Base-by-base conservation (phyloP, 768 basidiomycete genomes). In the Mycena vulgaris region DNA sequence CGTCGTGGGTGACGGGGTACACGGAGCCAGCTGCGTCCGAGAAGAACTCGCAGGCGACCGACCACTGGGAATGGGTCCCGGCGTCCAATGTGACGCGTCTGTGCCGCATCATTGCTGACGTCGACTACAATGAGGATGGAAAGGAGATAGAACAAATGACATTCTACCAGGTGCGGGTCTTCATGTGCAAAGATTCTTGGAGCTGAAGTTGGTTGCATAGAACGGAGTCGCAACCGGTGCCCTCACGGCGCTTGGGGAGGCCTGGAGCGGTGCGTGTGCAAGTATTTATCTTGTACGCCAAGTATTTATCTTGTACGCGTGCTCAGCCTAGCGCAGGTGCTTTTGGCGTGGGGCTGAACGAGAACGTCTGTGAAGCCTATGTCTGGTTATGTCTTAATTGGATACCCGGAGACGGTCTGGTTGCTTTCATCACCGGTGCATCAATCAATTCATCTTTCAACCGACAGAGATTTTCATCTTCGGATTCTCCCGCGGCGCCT, bases 401-500 rank as follows among this genome's bases (percentile, higher is more conserved):
- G 51, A 31, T 52, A 30, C 51, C 51, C 51, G 51, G 51, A 30
- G 51, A 52, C 28, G 48, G 48, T 51, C 48, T 51, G 48, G 48
- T 51, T 23, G 48, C 25, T 28, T 51, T 51, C 25, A 51, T 51
- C 23, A 51, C 27, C 27, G 48, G 48, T 51, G 25, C 48, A 25
- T 51, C 23, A 51, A 8, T 28, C 25, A 25, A 28, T n/a, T 51
- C 48, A 51, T 51, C n/a, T 51, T 51, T 51, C 16, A 13, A 28
- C 23, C 48, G n/a, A 25, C 25, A 51, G 51, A 52, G 30, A 52
- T 52, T 17, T 52, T 52, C 51, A 52, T 52, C 30, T 52, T 52
- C 28, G 51, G 51, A 52, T 52, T 52, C 51, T 52, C 51, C 51
- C 51, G 51, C 30, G 68, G 68, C 21, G 68, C 68, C 42, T 69